A percentile compares a stretch with the other conserved stretches of the same genome.
Evolutionary conservation across 164 flowering plant species (phyloP).

Genomic region (Magnolia changhungtana): DNA sequence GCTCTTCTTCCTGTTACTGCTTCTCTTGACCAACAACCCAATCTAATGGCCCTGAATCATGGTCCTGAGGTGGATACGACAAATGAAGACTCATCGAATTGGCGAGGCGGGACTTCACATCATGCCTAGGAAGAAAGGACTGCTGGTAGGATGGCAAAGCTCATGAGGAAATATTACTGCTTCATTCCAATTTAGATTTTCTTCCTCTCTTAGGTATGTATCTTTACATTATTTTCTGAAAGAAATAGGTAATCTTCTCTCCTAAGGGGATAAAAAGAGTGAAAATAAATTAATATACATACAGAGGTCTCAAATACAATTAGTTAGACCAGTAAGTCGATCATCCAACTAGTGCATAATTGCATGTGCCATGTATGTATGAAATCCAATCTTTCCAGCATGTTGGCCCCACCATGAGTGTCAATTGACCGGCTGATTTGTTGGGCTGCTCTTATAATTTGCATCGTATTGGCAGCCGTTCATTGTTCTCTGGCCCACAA

Average conservation of each 20-base stretch:
- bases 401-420: too few relatives aligned
- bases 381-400: too few relatives aligned
- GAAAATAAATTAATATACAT: background rate
- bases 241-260: background rate
- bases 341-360: too few relatives aligned
- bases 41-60: background rate
- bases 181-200: slow-evolving; percentile 30
- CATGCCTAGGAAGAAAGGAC: background rate
- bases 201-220: background rate
- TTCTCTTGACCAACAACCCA: background rate
- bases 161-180: slow-evolving; percentile 33
- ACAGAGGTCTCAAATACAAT: too few relatives aligned
- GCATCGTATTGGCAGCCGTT: too few relatives aligned
- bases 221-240: background rate
- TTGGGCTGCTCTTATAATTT: too few relatives aligned
- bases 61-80: background rate
- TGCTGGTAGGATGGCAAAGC: slow-evolving; percentile 21
- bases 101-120: background rate
- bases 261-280: background rate
- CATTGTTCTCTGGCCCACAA: too few relatives aligned
- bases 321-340: too few relatives aligned
- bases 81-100: slow-evolving; percentile 13
- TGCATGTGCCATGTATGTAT: background rate
- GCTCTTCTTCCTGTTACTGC: slow-evolving; percentile 7
- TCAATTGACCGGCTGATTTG: too few relatives aligned